Conservation (phyloP, 1,139 yeast species). For the Kurtzmaniella quercitrusa region DNA sequence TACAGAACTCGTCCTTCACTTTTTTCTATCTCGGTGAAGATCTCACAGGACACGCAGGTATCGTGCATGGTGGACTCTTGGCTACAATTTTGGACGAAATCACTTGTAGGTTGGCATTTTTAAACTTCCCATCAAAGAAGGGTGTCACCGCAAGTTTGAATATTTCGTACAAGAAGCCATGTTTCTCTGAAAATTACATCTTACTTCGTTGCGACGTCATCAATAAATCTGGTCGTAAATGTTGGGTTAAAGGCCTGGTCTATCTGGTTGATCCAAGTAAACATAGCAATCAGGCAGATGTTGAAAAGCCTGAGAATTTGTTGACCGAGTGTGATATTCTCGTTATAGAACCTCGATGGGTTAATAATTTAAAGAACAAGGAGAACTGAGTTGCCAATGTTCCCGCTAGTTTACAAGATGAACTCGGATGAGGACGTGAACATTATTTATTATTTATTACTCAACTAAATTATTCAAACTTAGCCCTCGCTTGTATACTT, state of each 20-base stretch:
- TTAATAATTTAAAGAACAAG: slow-evolving; percentile 25
- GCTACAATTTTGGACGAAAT: slow-evolving; percentile 54
- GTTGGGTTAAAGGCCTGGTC: slow-evolving; percentile 40
- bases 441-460: slow-evolving; percentile 6
- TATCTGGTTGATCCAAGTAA: slow-evolving; percentile 19
- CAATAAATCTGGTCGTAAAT: slow-evolving; percentile 38
- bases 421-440: slow-evolving; percentile 1
- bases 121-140: slow-evolving; percentile 38
- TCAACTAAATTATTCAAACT: too few species aligned
- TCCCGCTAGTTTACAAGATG: too few species aligned
- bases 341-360: slow-evolving; percentile 48
- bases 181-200: slow-evolving; percentile 29
- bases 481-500: too few species aligned
- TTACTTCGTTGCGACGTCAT: slow-evolving; percentile 32
- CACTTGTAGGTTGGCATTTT: slow-evolving; percentile 50
- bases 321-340: slow-evolving; percentile 40
- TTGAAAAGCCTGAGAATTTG: slow-evolving; percentile 22
- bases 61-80: slow-evolving; percentile 54
- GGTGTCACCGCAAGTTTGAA: slow-evolving; percentile 48
- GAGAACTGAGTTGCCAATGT: background rate
- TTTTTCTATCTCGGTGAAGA: slow-evolving; percentile 44
- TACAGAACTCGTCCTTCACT: slow-evolving; percentile 18
- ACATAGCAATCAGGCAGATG: slow-evolving; percentile 12
- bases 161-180: slow-evolving; percentile 38
- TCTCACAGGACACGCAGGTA: slow-evolving; percentile 47